A percentile compares a stretch with the other conserved stretches of the same genome.
These are phyloP conservation scores for Ceratobasidium sp. DNA, from an alignment of 1,284 basidiomycete genomes.

Conservation along the genomic window DNA sequence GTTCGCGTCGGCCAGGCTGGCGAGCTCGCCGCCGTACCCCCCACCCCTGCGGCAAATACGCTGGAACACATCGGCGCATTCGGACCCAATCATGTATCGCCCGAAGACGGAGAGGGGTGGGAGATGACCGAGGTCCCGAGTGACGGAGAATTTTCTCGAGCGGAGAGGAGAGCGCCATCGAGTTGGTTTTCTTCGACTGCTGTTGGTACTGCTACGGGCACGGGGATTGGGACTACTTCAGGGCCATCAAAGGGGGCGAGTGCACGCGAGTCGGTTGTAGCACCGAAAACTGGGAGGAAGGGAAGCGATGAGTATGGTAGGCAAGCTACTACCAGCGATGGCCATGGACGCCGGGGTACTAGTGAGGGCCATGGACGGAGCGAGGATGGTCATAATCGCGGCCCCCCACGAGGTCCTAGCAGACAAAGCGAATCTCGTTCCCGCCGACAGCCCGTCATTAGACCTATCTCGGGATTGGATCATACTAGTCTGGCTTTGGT, in stretches of 20 bases:
- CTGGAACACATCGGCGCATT: slow-evolving; percentile 1
- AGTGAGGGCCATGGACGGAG: slow-evolving; percentile 15
- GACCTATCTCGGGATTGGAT: slow-evolving; percentile 75
- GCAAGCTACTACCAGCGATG: slow-evolving; percentile 24
- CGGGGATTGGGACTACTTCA: slow-evolving; percentile 33
- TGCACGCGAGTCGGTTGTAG: slow-evolving; percentile 22
- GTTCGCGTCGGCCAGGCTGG: slow-evolving; percentile 69
- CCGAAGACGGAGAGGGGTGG: slow-evolving; percentile 34
- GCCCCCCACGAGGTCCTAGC: background rate
- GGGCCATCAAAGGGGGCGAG: slow-evolving; percentile 30
- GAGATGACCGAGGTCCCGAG: slow-evolving; percentile 43
- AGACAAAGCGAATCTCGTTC: slow-evolving; percentile 52
- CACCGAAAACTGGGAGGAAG: slow-evolving; percentile 23
- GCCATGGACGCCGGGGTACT: slow-evolving; percentile 23
- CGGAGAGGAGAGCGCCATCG: slow-evolving; percentile 23
- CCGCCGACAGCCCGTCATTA: slow-evolving; percentile 77
- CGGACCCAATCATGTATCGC: slow-evolving; percentile 38
- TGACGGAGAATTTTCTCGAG: slow-evolving; percentile 20
- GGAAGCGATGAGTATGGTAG: slow-evolving; percentile 20
- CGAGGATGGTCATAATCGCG: slow-evolving; percentile 19
- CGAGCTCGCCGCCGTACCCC: slow-evolving; percentile 57
- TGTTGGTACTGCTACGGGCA: slow-evolving; percentile 55
- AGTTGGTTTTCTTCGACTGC: slow-evolving; percentile 71
- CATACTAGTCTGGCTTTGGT: slow-evolving; percentile 73
- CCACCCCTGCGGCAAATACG: slow-evolving; percentile 16